Percentiles rank a stretch among this genome's conserved stretches.
Evolutionary conservation across 495 filamentous ascomycete genomes (phyloP).

Genomic region (Talaromyces adpressus): DNA sequence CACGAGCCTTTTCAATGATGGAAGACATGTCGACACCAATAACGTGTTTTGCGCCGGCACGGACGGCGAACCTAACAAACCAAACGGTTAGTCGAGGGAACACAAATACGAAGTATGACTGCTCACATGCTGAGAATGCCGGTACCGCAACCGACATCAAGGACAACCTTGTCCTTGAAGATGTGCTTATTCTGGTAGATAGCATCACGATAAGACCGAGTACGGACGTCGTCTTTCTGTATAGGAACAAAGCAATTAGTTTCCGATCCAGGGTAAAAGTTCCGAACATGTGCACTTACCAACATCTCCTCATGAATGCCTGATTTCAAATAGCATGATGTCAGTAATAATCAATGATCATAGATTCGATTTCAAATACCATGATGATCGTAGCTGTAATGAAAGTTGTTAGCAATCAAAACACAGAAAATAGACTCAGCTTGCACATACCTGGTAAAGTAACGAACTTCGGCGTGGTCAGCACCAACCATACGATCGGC

Average conservation of each 20-base stretch:
- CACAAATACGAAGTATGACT: background rate
- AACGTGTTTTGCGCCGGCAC: conserved; percentile 87
- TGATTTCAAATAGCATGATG: conserved; percentile 23
- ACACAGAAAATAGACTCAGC: conserved; percentile 9
- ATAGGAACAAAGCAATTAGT: conserved; percentile 11
- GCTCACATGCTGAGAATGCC: conserved; percentile 77
- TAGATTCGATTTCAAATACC: conserved; percentile 47
- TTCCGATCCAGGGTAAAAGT: background rate
- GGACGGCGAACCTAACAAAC: conserved; percentile 81
- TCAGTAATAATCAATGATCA: conserved; percentile 11
- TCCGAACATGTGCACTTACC: conserved; percentile 48
- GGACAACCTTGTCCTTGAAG: conserved; percentile 95
- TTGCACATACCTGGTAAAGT: conserved; percentile 80
- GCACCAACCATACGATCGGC: conserved; percentile 51
- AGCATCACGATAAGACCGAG: conserved; percentile 88
- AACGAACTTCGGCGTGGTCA: conserved; percentile 88
- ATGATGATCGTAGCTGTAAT: conserved; percentile 84
- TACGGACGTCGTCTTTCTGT: conserved; percentile 97
- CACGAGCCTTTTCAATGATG: conserved; percentile 89
- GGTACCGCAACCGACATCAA: conserved; percentile 97
- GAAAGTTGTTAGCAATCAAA: background rate
- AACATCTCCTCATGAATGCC: conserved; percentile 98
- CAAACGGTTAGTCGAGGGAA: background rate
- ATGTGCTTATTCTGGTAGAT: conserved; percentile 94
- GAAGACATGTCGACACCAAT: conserved; percentile 96